phyloP scores from a whole-genome alignment of 352 stramenopile genomes.

The Blastocystis sp. region DNA sequence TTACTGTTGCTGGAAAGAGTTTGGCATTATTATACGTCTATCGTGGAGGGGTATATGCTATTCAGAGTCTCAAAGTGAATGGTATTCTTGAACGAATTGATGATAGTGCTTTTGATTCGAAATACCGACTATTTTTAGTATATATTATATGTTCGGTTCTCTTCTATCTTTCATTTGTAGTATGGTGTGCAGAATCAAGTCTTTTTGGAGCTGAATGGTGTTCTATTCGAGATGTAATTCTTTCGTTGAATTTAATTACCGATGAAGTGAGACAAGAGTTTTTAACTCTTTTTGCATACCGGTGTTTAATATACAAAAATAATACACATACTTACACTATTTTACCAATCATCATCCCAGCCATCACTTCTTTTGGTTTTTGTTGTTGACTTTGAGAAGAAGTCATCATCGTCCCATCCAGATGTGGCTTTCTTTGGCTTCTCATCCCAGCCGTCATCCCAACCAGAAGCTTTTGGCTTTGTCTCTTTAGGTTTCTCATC shows the following conservation, averaged over 20 bases:
- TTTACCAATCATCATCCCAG: constrained; percentile 44
- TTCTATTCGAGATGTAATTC: neutral
- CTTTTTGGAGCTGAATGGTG: constrained; percentile 54
- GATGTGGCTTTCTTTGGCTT: neutral
- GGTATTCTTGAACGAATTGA: constrained; percentile 21
- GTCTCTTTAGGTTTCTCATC: neutral
- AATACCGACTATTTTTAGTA: constrained; percentile 38
- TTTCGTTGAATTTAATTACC: neutral
- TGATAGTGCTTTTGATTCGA: neutral
- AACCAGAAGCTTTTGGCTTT: neutral
- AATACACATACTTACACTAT: constrained; percentile 3
- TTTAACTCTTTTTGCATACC: constrained; percentile 7
- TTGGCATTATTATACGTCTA: constrained; percentile 36
- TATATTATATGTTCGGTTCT: constrained; percentile 19
- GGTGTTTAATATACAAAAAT: constrained; percentile 46
- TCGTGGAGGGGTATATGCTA: constrained; percentile 9
- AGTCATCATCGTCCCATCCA: constrained; percentile 11
- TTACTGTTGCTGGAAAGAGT: constrained; percentile 1
- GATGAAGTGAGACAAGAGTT: neutral
- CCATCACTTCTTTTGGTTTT: neutral
- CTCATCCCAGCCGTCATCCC: constrained; percentile 46
- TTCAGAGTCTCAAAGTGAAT: constrained; percentile 25
- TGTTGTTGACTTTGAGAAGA: neutral
- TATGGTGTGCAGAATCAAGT: constrained; percentile 40
- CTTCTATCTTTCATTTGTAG: neutral